phyloP scores from a whole-genome alignment of 73 alveolate genomes.

The Stentor coeruleus region DNA sequence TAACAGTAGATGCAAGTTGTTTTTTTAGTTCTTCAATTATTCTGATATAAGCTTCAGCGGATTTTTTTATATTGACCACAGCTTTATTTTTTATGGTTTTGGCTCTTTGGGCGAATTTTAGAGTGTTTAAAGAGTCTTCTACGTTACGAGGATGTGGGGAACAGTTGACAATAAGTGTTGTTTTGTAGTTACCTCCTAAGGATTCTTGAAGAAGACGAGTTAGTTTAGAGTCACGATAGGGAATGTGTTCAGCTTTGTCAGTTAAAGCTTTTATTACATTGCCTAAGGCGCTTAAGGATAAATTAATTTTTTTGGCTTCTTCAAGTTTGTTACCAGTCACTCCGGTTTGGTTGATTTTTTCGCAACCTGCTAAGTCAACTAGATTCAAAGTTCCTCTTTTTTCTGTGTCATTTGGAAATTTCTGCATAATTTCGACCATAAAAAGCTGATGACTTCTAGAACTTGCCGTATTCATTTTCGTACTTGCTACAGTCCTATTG shows the following conservation, averaged over 20 bases:
- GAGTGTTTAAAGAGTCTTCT: slow-evolving; percentile 81
- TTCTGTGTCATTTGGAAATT: slow-evolving; percentile 46
- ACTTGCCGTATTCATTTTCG: slow-evolving; percentile 61
- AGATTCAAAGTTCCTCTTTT: slow-evolving; percentile 71
- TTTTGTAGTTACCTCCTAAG: slow-evolving; percentile 79
- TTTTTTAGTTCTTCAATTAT: slow-evolving; percentile 21
- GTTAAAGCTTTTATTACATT: slow-evolving; percentile 74
- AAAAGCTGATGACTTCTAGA: slow-evolving; percentile 68
- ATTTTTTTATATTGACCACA: slow-evolving; percentile 43
- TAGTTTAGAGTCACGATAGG: slow-evolving; percentile 81
- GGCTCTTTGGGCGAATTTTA: slow-evolving; percentile 93
- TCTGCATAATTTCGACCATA: slow-evolving; percentile 45
- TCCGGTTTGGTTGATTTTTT: slow-evolving; percentile 65
- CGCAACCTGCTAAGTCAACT: slow-evolving; percentile 91
- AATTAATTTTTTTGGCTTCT: slow-evolving; percentile 77
- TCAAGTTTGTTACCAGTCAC: slow-evolving; percentile 72
- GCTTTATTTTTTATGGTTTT: slow-evolving; percentile 57
- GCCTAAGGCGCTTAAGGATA: slow-evolving; percentile 79
- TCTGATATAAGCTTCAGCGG: slow-evolving; percentile 36
- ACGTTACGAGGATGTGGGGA: slow-evolving; percentile 69
- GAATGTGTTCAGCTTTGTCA: slow-evolving; percentile 68
- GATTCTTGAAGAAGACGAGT: slow-evolving; percentile 79
- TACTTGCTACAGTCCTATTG: slow-evolving; percentile 65
- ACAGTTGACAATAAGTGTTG: slow-evolving; percentile 72
- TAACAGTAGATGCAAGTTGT: not conserved